Base-by-base conservation (phyloP, 805 yeast genomes). In the Vanderwaltozyma yarrowii region DNA sequence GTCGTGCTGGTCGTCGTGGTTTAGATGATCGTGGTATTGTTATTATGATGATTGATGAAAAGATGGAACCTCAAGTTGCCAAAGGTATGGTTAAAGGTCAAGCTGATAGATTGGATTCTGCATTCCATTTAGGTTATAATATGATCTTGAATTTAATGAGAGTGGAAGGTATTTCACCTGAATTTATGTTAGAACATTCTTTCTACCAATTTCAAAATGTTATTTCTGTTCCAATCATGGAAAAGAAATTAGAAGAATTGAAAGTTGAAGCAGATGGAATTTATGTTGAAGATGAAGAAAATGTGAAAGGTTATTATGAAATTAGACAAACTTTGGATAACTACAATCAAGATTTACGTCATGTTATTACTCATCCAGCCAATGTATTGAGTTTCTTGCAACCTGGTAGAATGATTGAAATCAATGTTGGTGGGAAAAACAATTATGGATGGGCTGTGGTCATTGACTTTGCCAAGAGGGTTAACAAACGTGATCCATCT, bases 1-100 rank as follows among this genome's bases (percentile, higher is more conserved):
- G 99, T 48, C 79, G 99, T 64, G 99, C 99, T 17, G 99, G 99
- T 51, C 88, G 98, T 71, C 84, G 98, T 73, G 99, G 99, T 56
- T 73, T 92, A 51, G 99, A 92, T 71, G 98, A 92, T 60, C 81
- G 98, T 61, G 99, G 99, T 66, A 87, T 92, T 61, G 99, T 92
- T 35, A 92, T 92, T 49, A 84, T 92, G 92, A 92, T 92, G 99
- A 87, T 92, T 60, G 97, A 92, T 59, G 97, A 92, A 59, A 92
- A 92, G 56, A 92, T 92, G 99, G 98, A 92, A 60, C 98, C 99
- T 4, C 94, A 88, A 52, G 96, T 92, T 31, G 98, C 98, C 16
- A 92, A 92, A 58, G 96, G 97, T 2, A 92, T 92, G 99, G 98
- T 92, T 17, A 89, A 89, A 61, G 99, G 99, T 56, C 95, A 87